Evolutionary conservation across 768 basidiomycete species (phyloP).

Genomic region (Xanthoconium stramineum): DNA sequence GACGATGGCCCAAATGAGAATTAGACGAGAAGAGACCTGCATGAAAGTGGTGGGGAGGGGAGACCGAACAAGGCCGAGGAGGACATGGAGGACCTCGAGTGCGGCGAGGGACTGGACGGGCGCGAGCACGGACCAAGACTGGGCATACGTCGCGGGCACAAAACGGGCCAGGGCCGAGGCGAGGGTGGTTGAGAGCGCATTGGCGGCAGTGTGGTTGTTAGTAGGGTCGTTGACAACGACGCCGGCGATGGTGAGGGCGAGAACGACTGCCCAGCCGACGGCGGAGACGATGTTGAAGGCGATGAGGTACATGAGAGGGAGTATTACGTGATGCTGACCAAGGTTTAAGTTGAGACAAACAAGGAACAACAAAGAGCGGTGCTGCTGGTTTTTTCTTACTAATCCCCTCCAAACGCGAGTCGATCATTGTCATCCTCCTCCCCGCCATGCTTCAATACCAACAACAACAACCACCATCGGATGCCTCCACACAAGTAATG

Average conservation of each 20-base stretch:
- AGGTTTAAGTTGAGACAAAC: conserved; percentile 10
- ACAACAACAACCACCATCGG: conserved; percentile 18
- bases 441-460: conserved; percentile 30
- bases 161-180: conserved; percentile 34
- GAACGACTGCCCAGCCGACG: conserved; percentile 71
- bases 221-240: conserved; percentile 19
- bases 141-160: conserved; percentile 46
- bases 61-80: conserved; percentile 76
- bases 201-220: conserved; percentile 31
- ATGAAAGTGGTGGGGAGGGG: conserved; percentile 69
- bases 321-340: conserved; percentile 19
- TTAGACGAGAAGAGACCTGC: conserved; percentile 80
- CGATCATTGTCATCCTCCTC: conserved; percentile 24
- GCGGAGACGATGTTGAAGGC: conserved; percentile 76
- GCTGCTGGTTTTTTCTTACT: conserved; percentile 32
- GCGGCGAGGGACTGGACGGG: conserved; percentile 81
- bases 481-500: conserved; percentile 36
- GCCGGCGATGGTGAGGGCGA: conserved; percentile 51
- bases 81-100: conserved; percentile 80
- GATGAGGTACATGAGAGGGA: conserved; percentile 53
- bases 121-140: conserved; percentile 58
- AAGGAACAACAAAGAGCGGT: conserved; percentile 19
- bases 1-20: conserved; percentile 81
- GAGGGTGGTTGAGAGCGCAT: conserved; percentile 36
- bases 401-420: conserved; percentile 34